Base-by-base conservation (phyloP, 352 stramenopile genomes). In the Phytopythium boreale region DNA sequence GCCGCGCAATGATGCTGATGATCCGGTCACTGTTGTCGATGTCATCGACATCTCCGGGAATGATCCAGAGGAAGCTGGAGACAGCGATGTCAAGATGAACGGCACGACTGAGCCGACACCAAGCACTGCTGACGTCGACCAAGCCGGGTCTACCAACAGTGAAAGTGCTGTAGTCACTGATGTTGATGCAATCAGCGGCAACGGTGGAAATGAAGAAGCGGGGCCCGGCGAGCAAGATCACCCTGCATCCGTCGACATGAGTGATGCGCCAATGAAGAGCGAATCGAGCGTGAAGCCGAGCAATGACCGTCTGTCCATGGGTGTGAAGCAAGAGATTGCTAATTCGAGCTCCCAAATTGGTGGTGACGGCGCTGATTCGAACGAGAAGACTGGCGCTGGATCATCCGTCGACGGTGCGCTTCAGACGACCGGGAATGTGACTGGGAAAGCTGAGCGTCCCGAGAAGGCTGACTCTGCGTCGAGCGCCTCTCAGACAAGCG, bases 41-140 rank as follows among this genome's bases (percentile, higher is more conserved):
- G 36, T 56, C 19, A 47, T 66, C 27, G 50, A 49, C 20, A 39
- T 55, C 11, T 26, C 56, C 14, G 41, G 15, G 19, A 61, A 24
- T 19, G 56, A 43, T 31, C 11, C 22, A 8, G 24, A 36, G 11
- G 47, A 34, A 34, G 4, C 47, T 34, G 9, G 4, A 12, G 12
- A 34, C 2, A 5, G 15, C 7, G 31, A 29, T 19, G 4, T 34
- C 31, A 20, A 59, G 24, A 47, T 34, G 17, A 27, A 29, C 14
- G 47, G 6, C 24, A 12, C 46, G n/a, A 17, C n/a, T 19, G 22
- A 51, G 46, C 1, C 26, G 1, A n/a, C 4, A 19, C 29, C 31
- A 46, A n/a, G 2, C 10, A 10, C 6, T 19, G n/a, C 2, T 9
- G 6, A 22, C 11, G 24, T n/a, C 34, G 17, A 19, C 19, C 12